Base-by-base conservation (phyloP, 805 yeast species). In the Ogataea parapolymorpha region DNA sequence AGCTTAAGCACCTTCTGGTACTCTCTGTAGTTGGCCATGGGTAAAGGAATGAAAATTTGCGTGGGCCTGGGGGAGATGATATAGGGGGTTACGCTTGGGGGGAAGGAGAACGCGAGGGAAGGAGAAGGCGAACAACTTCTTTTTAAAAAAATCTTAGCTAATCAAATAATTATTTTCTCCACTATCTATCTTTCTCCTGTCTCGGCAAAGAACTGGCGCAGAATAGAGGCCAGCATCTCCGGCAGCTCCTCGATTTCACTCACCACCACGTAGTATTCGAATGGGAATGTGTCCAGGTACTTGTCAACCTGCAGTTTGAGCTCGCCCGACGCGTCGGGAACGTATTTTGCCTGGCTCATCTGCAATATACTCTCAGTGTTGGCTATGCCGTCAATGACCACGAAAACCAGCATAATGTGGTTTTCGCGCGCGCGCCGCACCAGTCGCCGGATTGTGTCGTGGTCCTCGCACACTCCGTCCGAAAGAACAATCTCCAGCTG, bases 381-480 rank as follows among this genome's bases (percentile, higher is more conserved):
- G 45, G 79, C 79, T 48, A 91, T 80, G 14, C 97, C 96, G 63
- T 93, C 98, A 37, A 95, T 81, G 24, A 93, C 77, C 17, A 93
- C 95, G 67, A 93, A 93, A 28, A 93, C 98, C 45, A 93, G 70
- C 96, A 95, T 89, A 46, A 93, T 83, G 56, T 82, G 83, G 52
- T 87, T 86, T 54, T 93, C 98, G 53, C 95, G 75, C 2, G 98
- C 98, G 50, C 78, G 78, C 54, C 99, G 81, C 4, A 91, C 97
- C 52, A 93, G 72, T 49, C 91, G 73, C 50, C 85, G 80, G 36
- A 93, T 71, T 0, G 84, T 79, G 23, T 75, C 89, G 61, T 93
- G 99, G 61, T 90, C 95, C 63, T 93, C 99, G 59, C 97, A 89
- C 35, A 93, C 87, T 65, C 99, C 99, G 67, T 93, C 99, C 2